phyloP scores from a whole-genome alignment of 352 stramenopile genomes.

The Phytopythium montanum region DNA sequence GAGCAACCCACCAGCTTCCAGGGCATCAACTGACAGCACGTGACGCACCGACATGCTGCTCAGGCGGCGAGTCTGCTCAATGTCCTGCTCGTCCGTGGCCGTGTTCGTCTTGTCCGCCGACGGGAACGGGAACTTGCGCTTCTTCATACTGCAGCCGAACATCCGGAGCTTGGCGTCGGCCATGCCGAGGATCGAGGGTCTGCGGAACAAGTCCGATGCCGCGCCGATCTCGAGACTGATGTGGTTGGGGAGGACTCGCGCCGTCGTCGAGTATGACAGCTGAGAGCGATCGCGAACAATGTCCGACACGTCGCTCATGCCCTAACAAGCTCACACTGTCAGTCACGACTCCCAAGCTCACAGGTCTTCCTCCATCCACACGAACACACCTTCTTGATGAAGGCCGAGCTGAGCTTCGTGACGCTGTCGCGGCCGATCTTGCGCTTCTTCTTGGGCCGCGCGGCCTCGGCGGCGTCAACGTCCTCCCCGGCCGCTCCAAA shows the following conservation, averaged over 20 bases:
- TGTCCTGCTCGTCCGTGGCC: conserved; percentile 25
- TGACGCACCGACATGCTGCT: conserved; percentile 49
- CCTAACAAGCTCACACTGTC: background rate
- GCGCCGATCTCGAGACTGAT: conserved; percentile 17
- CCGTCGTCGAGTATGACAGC: conserved; percentile 19
- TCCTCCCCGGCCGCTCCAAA: conserved; percentile 40
- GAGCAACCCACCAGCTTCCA: background rate
- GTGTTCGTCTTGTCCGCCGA: conserved; percentile 13
- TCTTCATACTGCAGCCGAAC: conserved; percentile 86
- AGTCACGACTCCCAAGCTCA: background rate
- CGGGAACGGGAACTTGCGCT: conserved; percentile 75
- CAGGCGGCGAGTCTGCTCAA: conserved; percentile 69
- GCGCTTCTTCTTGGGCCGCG: conserved; percentile 72
- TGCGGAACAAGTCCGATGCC: conserved; percentile 46
- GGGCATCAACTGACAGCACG: background rate
- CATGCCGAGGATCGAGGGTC: conserved; percentile 55
- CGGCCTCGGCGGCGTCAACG: conserved; percentile 11
- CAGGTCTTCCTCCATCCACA: background rate
- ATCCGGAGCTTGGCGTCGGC: conserved; percentile 61
- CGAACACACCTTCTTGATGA: conserved; percentile 57
- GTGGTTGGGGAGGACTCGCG: conserved; percentile 26
- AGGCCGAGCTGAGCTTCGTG: conserved; percentile 71
- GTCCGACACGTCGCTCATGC: conserved; percentile 37
- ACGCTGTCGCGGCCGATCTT: conserved; percentile 77
- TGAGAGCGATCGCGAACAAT: conserved; percentile 43